phyloP scores from a whole-genome alignment of 139 green algal genomes.

The Astrephomene gubernaculifera region DNA sequence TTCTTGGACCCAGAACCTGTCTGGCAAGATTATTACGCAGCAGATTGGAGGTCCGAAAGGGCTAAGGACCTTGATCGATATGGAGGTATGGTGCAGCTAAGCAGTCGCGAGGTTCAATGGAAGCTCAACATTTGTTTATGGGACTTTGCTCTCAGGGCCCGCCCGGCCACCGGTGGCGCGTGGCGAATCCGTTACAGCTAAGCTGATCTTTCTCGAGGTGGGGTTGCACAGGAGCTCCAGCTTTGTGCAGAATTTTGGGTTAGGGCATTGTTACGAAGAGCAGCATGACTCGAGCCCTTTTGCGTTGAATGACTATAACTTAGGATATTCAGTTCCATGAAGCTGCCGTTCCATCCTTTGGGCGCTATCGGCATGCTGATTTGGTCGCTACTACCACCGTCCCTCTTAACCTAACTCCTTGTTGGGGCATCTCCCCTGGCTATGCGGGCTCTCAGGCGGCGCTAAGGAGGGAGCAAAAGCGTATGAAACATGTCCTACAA shows the following conservation, averaged over 20 bases:
- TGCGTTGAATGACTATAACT: too few species aligned
- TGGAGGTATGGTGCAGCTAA: not conserved
- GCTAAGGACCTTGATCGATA: conserved; percentile 15
- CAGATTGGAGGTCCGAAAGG: conserved; percentile 19
- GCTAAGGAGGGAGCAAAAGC: conserved; percentile 10
- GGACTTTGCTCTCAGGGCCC: not conserved
- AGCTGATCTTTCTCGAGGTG: conserved; percentile 37
- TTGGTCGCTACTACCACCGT: too few species aligned
- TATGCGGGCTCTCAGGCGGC: conserved; percentile 14
- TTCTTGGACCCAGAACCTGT: not conserved
- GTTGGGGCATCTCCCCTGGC: too few species aligned
- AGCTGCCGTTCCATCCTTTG: too few species aligned
- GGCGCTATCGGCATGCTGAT: too few species aligned
- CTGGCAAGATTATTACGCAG: not conserved
- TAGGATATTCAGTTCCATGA: too few species aligned
- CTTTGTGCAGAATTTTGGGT: too few species aligned
- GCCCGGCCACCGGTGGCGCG: not conserved
- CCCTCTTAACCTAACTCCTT: too few species aligned
- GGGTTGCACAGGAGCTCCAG: too few species aligned
- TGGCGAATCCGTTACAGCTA: conserved; percentile 18
- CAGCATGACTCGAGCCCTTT: too few species aligned
- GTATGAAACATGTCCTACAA: conserved; percentile 20
- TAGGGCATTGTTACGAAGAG: too few species aligned
- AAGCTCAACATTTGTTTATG: not conserved
- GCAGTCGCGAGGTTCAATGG: not conserved